phyloP scores from a whole-genome alignment of 768 basidiomycete species.

The Imleria badia region DNA sequence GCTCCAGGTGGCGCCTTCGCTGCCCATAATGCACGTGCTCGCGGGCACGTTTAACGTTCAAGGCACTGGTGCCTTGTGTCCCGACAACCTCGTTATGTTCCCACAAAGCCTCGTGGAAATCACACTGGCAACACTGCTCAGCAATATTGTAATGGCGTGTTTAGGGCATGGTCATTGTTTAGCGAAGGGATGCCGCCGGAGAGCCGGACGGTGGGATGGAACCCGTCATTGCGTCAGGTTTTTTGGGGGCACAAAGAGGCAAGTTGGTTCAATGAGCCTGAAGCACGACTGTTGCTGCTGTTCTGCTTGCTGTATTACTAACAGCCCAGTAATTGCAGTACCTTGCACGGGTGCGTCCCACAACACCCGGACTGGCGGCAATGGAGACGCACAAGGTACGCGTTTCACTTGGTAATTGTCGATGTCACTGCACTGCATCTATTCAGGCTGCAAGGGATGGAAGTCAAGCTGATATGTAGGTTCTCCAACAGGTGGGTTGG shows the following conservation, averaged over 20 bases:
- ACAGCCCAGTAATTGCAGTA: conserved; percentile 11
- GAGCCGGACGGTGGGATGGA: conserved; percentile 9
- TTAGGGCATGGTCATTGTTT: conserved; percentile 9
- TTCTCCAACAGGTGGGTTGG: conserved; percentile 1
- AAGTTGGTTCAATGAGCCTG: neutral
- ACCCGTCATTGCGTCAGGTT: neutral
- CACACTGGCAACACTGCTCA: neutral
- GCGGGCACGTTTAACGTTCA: conserved; percentile 8
- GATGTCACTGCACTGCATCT: conserved; percentile 24
- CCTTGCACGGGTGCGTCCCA: neutral
- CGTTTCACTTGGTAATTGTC: conserved; percentile 6
- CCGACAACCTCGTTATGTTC: conserved; percentile 18
- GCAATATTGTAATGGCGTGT: conserved; percentile 21
- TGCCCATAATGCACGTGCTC: conserved; percentile 1
- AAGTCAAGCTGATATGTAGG: conserved; percentile 6
- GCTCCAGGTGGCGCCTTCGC: neutral
- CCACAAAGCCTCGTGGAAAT: conserved; percentile 17
- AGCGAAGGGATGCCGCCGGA: conserved; percentile 14
- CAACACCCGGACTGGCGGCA: conserved; percentile 12
- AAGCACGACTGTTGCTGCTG: neutral
- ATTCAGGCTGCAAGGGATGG: conserved; percentile 5
- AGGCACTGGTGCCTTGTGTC: neutral
- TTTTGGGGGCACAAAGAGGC: neutral
- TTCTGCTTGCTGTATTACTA: conserved; percentile 5
- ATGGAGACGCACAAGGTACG: conserved; percentile 21